phyloP scores from a whole-genome alignment of 768 basidiomycete genomes.

The Podaxis mareebaensis region DNA sequence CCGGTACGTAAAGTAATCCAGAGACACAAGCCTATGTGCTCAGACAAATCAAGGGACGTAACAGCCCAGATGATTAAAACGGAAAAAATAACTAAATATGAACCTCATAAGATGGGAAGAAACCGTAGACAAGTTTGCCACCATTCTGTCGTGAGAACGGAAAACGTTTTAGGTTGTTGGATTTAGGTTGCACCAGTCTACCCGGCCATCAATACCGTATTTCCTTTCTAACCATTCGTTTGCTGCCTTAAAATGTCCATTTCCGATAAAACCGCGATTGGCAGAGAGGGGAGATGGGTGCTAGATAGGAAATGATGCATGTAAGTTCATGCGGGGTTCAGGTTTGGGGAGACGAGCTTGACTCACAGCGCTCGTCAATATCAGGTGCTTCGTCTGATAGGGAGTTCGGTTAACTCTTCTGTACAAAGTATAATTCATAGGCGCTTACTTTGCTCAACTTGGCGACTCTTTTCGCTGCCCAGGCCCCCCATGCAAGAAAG shows the following conservation, averaged over 20 bases:
- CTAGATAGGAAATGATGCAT: conserved; percentile 34
- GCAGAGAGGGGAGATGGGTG: conserved; percentile 88
- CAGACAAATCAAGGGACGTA: not conserved
- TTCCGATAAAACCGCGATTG: conserved; percentile 80
- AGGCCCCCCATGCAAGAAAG: conserved; percentile 90
- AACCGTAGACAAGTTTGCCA: not conserved
- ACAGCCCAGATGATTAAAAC: not conserved
- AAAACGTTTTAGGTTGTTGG: conserved; percentile 3
- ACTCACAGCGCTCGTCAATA: conserved; percentile 74
- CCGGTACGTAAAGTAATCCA: not conserved
- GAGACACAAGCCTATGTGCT: not conserved
- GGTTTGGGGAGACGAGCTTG: conserved; percentile 14
- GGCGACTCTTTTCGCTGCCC: conserved; percentile 81
- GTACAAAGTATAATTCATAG: not conserved
- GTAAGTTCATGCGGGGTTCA: not conserved
- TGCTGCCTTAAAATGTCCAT: conserved; percentile 83
- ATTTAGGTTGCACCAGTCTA: conserved; percentile 63
- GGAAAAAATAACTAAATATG: not conserved
- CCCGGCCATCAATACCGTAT: conserved; percentile 70
- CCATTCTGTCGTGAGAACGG: conserved; percentile 10
- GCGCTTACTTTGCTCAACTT: conserved; percentile 67
- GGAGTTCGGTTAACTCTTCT: not conserved
- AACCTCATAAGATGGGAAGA: not conserved
- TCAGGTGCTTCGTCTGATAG: conserved; percentile 72
- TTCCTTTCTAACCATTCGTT: conserved; percentile 84